Base-by-base conservation (phyloP, 352 stramenopile genomes). In the Globisporangium heterothallicum region DNA sequence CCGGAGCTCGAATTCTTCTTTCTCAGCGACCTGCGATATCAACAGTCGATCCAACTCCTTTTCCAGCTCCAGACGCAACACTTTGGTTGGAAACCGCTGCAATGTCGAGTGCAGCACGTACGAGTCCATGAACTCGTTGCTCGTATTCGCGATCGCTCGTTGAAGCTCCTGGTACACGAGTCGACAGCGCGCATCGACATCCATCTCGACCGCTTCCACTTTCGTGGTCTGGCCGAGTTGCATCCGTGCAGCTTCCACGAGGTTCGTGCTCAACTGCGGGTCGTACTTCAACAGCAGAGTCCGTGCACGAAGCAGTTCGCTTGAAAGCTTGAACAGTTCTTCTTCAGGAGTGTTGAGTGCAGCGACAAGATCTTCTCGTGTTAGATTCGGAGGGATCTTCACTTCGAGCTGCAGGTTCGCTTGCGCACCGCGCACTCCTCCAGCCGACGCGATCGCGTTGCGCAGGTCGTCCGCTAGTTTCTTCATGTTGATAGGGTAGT, bases 151-250 rank as follows among this genome's bases (percentile, higher is more conserved):
- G 22, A 92, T 84, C 18, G 87, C 91, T 13, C 88, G 73, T 49
- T 98, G 87, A 9, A 98, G 78, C 47, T 97, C 92, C 8, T 78
- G 66, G 38, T 96, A 89, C 14, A 98, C 74, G n/a, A 89, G 49
- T 0, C 90, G 71, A 43, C 86, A 97, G 12, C 88, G 74, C 5
- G 70, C 66, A 49, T 98, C 92, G 2, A 97, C 58, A 47, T 98
- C 90, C 21, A 80, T 66, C 24, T 93, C 78, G 0, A 93, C 61
- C n/a, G 59, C 58, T 16, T 82, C 65, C 3, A 53, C 53, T 8
- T 60, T 35, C 0, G 55, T 69, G 22, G 59, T 53, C 9, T 66
- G 57, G 0, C 66, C 58, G n/a, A 80, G 61, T 21, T 72, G 59
- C 6, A 86, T 63, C 0, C 56, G 58, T 2, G 60, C 58, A 0